phyloP scores from a whole-genome alignment of 176 grass and related monocot genomes.

The Oryza glumipatula region DNA sequence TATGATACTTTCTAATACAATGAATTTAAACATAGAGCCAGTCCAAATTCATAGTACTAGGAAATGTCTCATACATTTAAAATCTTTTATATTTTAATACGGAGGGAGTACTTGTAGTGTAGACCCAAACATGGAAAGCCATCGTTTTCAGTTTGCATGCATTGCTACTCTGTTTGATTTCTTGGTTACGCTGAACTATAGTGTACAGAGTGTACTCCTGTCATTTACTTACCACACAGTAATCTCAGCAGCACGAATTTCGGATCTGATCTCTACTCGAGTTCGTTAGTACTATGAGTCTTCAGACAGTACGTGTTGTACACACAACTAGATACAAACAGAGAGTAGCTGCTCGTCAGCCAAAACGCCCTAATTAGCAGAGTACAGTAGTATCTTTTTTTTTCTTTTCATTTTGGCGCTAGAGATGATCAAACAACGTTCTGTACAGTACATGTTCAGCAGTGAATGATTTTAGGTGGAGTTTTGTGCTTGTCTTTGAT shows the following conservation, averaged over 20 bases:
- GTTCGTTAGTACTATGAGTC: not conserved
- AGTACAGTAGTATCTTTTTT: not conserved
- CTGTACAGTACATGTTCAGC: not conserved
- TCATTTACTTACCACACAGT: not conserved
- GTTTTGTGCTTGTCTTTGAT: not conserved
- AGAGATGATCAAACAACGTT: not conserved
- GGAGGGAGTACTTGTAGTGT: too few species aligned
- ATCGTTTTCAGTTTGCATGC: not conserved
- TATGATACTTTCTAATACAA: too few species aligned
- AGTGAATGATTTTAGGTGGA: not conserved
- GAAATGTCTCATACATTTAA: too few species aligned
- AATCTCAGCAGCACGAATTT: not conserved
- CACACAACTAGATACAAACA: not conserved
- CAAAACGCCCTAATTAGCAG: not conserved
- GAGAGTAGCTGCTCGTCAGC: not conserved
- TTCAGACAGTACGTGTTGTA: not conserved
- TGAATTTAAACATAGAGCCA: too few species aligned
- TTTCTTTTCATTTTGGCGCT: not conserved
- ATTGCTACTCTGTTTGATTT: not conserved
- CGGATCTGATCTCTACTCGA: not conserved
- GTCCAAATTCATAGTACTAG: too few species aligned
- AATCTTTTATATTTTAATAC: too few species aligned
- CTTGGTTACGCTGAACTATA: not conserved
- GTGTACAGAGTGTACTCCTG: not conserved
- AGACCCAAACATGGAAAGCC: not conserved